phyloP scores from a whole-genome alignment of 2,329 filamentous ascomycete genomes.

The Metarhizium rileyi region DNA sequence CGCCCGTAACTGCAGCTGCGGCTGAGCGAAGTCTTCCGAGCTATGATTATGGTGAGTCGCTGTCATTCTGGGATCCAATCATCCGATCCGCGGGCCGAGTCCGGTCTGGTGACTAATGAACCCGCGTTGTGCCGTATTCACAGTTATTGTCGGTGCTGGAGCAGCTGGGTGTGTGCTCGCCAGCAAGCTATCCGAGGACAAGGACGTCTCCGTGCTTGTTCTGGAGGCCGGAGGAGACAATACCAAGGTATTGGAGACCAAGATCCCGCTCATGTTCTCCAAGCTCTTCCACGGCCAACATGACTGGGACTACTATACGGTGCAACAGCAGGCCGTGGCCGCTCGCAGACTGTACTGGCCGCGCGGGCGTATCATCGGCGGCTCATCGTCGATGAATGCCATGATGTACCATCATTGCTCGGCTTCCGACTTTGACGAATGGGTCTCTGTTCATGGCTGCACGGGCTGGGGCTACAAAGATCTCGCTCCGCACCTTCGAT shows the following conservation, averaged over 20 bases:
- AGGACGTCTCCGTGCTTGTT: slow-evolving; percentile 10
- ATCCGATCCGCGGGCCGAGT: neutral
- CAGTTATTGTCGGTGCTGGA: slow-evolving; percentile 19
- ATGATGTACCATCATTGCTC: slow-evolving; percentile 16
- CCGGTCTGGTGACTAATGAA: neutral
- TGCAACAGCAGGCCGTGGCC: slow-evolving; percentile 12
- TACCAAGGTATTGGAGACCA: slow-evolving; percentile 10
- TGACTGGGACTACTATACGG: slow-evolving; percentile 17
- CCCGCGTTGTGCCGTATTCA: neutral
- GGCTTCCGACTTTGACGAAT: slow-evolving; percentile 13
- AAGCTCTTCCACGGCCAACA: slow-evolving; percentile 13
- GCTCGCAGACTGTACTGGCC: slow-evolving; percentile 14
- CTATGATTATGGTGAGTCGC: slow-evolving; percentile 5
- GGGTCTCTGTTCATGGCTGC: slow-evolving; percentile 10
- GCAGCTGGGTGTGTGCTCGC: slow-evolving; percentile 20
- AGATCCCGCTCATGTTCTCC: slow-evolving; percentile 11
- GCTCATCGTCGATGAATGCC: slow-evolving; percentile 15
- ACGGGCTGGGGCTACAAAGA: slow-evolving; percentile 12
- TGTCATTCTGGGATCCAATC: no score
- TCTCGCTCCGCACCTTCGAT: slow-evolving; percentile 11
- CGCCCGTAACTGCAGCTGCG: slow-evolving; percentile 4
- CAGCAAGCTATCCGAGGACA: slow-evolving; percentile 17
- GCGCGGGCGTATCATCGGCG: slow-evolving; percentile 14
- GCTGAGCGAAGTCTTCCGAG: slow-evolving; percentile 4
- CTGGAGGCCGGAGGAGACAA: slow-evolving; percentile 12